These are phyloP conservation scores for Phaeolepiota aurea DNA, from an alignment of 768 basidiomycete genomes.

Conservation along the genomic window DNA sequence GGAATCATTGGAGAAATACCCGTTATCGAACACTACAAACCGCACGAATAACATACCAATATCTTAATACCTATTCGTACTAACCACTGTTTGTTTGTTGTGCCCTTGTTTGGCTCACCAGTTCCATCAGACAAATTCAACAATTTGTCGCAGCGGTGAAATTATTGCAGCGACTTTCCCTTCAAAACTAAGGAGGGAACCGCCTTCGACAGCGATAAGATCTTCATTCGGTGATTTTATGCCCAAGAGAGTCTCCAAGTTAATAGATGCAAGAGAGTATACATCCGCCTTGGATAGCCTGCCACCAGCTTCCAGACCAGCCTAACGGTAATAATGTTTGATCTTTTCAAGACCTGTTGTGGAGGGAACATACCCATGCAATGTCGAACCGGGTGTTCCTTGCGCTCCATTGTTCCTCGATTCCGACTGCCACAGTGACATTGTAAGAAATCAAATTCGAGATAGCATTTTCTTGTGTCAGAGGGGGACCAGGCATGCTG, in stretches of 20 bases:
- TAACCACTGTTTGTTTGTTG: not conserved
- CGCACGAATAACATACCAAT: slow-evolving; percentile 2
- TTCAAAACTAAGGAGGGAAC: slow-evolving; percentile 28
- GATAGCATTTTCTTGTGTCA: slow-evolving; percentile 44
- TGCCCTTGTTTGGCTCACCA: not conserved
- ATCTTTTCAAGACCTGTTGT: not conserved
- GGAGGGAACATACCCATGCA: slow-evolving; percentile 52
- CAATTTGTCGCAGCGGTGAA: slow-evolving; percentile 16
- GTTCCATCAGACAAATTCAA: slow-evolving; percentile 11
- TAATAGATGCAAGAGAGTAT: slow-evolving; percentile 30
- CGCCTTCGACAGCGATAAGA: slow-evolving; percentile 26
- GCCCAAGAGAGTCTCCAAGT: slow-evolving; percentile 35
- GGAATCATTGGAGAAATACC: slow-evolving; percentile 15
- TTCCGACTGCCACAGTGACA: slow-evolving; percentile 62
- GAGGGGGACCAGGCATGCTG: slow-evolving; percentile 34
- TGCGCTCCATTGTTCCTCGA: slow-evolving; percentile 45
- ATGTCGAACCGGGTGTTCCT: slow-evolving; percentile 68
- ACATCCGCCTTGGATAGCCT: slow-evolving; percentile 22
- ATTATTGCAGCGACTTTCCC: slow-evolving; percentile 32
- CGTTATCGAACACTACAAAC: slow-evolving; percentile 1
- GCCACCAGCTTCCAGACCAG: slow-evolving; percentile 20
- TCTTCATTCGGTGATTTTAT: slow-evolving; percentile 23
- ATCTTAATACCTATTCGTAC: slow-evolving; percentile 1
- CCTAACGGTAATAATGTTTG: slow-evolving; percentile 10
- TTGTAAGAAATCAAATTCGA: slow-evolving; percentile 49